phyloP scores from a whole-genome alignment of 768 basidiomycete species.

The Lactarius quietus region DNA sequence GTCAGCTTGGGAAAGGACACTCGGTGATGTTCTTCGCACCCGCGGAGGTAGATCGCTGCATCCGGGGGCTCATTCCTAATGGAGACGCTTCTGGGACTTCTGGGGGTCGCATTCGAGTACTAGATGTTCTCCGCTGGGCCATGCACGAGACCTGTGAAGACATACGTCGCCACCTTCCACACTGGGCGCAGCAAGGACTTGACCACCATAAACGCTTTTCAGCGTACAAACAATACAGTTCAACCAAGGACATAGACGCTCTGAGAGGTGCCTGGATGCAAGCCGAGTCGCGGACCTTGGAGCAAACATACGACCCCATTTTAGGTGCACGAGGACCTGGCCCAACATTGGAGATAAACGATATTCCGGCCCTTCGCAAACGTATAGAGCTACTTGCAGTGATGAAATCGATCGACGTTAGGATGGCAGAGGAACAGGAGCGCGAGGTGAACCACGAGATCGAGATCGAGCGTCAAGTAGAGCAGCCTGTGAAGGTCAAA shows the following conservation, averaged over 20 bases:
- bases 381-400: slow-evolving; percentile 14
- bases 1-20: slow-evolving; percentile 22
- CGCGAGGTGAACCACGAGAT: slow-evolving; percentile 21
- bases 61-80: slow-evolving; percentile 6
- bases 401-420: not conserved
- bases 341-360: not conserved
- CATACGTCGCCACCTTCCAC: slow-evolving; percentile 16
- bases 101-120: not conserved
- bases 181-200: slow-evolving; percentile 19
- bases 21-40: slow-evolving; percentile 24
- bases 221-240: not conserved
- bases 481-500: slow-evolving; percentile 6
- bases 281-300: slow-evolving; percentile 15
- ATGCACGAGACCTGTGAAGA: slow-evolving; percentile 24
- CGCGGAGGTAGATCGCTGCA: slow-evolving; percentile 14
- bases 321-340: not conserved
- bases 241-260: not conserved
- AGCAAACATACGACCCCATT: slow-evolving; percentile 17
- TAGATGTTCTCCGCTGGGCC: slow-evolving; percentile 22
- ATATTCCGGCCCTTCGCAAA: slow-evolving; percentile 4
- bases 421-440: slow-evolving; percentile 22
- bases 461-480: slow-evolving; percentile 15
- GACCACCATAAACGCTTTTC: slow-evolving; percentile 8
- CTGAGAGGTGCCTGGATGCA: slow-evolving; percentile 13
- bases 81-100: not conserved